Evolutionary conservation across 208 protist genomes (phyloP), one percentile per base, ranked within the genome.

Genomic region (Wallacemonas sp.): DNA sequence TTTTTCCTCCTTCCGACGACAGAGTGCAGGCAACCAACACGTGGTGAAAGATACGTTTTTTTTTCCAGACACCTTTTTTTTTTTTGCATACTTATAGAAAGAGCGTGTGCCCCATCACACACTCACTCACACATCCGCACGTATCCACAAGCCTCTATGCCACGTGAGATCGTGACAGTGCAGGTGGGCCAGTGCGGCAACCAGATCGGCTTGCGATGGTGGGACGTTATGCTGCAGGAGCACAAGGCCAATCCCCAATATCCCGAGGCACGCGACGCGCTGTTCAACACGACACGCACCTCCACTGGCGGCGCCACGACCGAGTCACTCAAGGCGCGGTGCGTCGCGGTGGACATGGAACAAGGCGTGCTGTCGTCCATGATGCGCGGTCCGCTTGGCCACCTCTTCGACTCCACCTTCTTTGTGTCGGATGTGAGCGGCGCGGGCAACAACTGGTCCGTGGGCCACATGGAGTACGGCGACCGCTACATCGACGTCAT

Each of bases 331-430:
- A 96, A 92, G 58, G 96, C 96, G 14, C 86, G 96, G 32, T 97
- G 97, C 38, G 90, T 99, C 14, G 82, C 97, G 0, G 83, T 99
- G 26, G 98, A 99, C 74, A 98, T 98, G 92, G 96, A 99, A 79
- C 84, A 98, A 58, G 95, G 96, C 61, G 97, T 98, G 6, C 70
- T 98, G 49, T 74, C 81, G 27, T 60, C 87, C 14, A 87, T 98
- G 76, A 30, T 97, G 48, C 70, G 78, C 26, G 80, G 92, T 0
- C 88, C 92, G 2, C 74, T 99, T 21, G 75, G 74, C 12, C 72
- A 86, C 34, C 65, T 99, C 23, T 99, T 98, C 62, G 95, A 98
- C 67, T 33, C 66, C 8, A 87, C 72, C 27, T 96, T 96, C 61
- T 94, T 96, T 55, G 87, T 98, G 0, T 93, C 81, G 0, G 87